Base-by-base conservation (phyloP, 2,329 filamentous ascomycete genomes). In the Penicillium freii region DNA sequence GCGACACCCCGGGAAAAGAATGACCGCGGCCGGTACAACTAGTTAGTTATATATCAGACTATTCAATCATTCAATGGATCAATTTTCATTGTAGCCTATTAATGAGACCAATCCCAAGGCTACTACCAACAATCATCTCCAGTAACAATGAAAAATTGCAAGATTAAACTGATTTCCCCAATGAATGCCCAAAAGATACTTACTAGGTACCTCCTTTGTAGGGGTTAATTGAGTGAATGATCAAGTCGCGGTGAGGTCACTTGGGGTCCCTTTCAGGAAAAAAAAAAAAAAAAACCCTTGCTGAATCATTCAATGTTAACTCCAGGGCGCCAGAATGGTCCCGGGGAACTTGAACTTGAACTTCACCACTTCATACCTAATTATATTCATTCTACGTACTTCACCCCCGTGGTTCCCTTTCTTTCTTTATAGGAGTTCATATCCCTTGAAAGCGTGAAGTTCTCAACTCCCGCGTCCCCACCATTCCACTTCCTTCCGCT, bases 401-500 rank as follows among this genome's bases (percentile, higher is more conserved):
- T 34, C 21, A 23, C 29, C 38, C 29, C 38, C 11, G n/a, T 13
- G 36, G 8, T 31, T 29, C 21, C 29, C 1, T 27, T 45, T 36
- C 29, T 40, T 46, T 40, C 15, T 9, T 29, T 40, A 34, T 25
- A 34, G 31, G 27, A 39, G 57, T 34, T 58, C 52, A 21, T 62
- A 58, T 44, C 52, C 61, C 40, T 61, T 56, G 21, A 52, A 36
- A 52, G 23, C 39, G 58, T 56, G 57, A 62, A 49, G 42, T 49
- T 49, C 25, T 15, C 19, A 49, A 42, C 21, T 55, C 29, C 52
- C 52, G 52, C 29, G 55, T 57, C 55, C 55, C 54, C 54, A 57
- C 54, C 51, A 54, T 54, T 57, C 51, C 55, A 54, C 55, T 57
- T 54, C 38, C 44, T 57, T 57, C 55, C 55, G 55, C 50, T 54